phyloP scores from a whole-genome alignment of 176 grass and related monocot species.

The Triticum urartu region DNA sequence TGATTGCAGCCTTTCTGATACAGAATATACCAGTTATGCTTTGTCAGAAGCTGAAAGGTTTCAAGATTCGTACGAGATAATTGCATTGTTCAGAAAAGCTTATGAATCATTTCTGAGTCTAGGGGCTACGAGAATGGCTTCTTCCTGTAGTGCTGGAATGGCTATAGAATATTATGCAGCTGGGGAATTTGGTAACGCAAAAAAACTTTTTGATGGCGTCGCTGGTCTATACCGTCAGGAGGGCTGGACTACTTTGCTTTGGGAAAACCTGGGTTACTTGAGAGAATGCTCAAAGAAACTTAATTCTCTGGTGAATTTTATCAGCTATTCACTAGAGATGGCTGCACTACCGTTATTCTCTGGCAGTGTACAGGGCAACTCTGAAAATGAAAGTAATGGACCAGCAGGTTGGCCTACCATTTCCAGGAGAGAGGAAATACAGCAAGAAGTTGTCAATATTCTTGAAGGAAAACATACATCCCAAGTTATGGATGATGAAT shows the following conservation, averaged over 20 bases:
- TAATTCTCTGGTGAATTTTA: conserved; percentile 72
- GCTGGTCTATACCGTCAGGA: conserved; percentile 77
- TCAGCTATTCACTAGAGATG: conserved; percentile 95
- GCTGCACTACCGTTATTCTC: conserved; percentile 79
- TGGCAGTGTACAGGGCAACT: conserved; percentile 26
- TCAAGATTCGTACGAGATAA: conserved; percentile 98
- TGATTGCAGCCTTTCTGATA: conserved; percentile 90
- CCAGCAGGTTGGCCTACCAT: conserved; percentile 69
- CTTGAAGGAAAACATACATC: conserved; percentile 40
- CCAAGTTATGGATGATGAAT: conserved; percentile 30
- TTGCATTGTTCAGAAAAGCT: conserved; percentile 95
- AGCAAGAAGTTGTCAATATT: conserved; percentile 54
- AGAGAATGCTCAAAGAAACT: conserved; percentile 79
- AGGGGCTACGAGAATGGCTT: conserved; percentile 73
- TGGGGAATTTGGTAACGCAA: conserved; percentile 71
- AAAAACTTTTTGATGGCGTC: conserved; percentile 79
- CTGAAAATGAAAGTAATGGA: conserved; percentile 58
- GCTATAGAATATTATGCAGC: conserved; percentile 82
- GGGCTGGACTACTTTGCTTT: conserved; percentile 81
- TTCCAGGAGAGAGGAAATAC: conserved; percentile 73
- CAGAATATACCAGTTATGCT: conserved; percentile 83
- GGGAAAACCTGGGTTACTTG: conserved; percentile 91
- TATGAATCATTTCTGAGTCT: conserved; percentile 85
- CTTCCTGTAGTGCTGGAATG: conserved; percentile 72
- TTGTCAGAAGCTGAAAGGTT: conserved; percentile 89